These are phyloP conservation scores for Fusarium drepaniforme DNA, from an alignment of 2,329 filamentous ascomycete species.

Conservation along the genomic window DNA sequence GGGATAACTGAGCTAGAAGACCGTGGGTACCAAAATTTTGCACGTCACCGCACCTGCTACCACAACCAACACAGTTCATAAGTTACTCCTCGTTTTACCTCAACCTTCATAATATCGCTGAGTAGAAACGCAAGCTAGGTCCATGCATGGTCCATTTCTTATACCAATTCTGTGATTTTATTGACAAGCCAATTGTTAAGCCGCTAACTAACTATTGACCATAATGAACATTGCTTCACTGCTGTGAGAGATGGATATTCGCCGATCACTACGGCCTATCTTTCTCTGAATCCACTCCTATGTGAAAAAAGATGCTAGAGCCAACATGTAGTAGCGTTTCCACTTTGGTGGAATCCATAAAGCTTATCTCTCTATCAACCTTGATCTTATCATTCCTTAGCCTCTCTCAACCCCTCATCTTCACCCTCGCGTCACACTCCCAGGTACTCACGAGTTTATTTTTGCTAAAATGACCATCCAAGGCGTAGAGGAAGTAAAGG, in stretches of 20 bases:
- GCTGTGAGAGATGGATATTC: neutral
- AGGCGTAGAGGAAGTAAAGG: neutral
- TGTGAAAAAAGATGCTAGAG: neutral
- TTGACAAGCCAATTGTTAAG: neutral
- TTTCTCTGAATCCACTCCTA: neutral
- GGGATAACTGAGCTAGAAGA: no score
- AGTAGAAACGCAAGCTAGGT: neutral
- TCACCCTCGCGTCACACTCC: neutral
- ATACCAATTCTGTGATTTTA: neutral
- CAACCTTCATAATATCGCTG: neutral
- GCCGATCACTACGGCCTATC: neutral
- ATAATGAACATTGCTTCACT: neutral
- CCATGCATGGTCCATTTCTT: no score
- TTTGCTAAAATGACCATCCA: neutral
- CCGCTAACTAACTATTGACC: neutral
- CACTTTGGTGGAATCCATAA: neutral
- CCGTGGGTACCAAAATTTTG: no score
- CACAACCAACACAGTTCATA: neutral
- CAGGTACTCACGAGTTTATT: no score
- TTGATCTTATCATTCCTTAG: neutral
- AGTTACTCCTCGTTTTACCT: neutral
- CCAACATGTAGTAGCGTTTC: neutral
- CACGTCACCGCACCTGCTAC: no score
- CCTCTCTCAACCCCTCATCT: neutral
- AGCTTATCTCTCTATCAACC: neutral